Percentiles rank a stretch among this genome's conserved stretches.
phyloP scores from a whole-genome alignment of 2,329 filamentous ascomycete species.

The Nothophaeocryptopus gaeumannii region DNA sequence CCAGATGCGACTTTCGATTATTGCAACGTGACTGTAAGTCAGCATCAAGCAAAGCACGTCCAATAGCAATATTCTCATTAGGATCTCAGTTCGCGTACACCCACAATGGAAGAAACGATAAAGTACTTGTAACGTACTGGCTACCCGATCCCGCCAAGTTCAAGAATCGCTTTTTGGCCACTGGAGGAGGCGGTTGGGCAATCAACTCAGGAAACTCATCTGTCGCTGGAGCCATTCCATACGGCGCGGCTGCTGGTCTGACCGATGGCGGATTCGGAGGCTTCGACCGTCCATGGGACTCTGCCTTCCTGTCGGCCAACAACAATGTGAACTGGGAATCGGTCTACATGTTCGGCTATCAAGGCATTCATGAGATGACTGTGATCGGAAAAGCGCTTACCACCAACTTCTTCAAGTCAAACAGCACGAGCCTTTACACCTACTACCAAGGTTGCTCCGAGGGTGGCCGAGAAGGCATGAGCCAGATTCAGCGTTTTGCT shows the following conservation, averaged over 20 bases:
- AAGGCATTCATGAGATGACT: constrained; percentile 53
- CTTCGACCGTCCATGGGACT: constrained; percentile 40
- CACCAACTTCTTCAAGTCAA: constrained; percentile 37
- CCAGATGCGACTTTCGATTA: constrained; percentile 38
- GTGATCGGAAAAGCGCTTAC: constrained; percentile 47
- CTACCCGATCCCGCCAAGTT: constrained; percentile 45
- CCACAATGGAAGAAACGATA: constrained; percentile 39
- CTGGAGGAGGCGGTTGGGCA: constrained; percentile 47
- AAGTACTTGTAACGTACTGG: constrained; percentile 42
- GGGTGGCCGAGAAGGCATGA: constrained; percentile 50
- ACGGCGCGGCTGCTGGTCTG: constrained; percentile 48
- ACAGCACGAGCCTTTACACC: constrained; percentile 38
- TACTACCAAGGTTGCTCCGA: constrained; percentile 58
- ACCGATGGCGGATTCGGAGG: constrained; percentile 53
- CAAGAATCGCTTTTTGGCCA: constrained; percentile 46
- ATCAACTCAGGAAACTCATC: constrained; percentile 40
- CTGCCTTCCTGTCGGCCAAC: constrained; percentile 37
- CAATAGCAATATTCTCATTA: no score
- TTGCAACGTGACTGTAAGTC: constrained; percentile 28
- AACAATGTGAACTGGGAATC: constrained; percentile 53
- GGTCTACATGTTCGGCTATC: constrained; percentile 52
- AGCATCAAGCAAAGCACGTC: no score
- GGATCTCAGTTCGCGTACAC: constrained; percentile 40
- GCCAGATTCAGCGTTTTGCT: constrained; percentile 52
- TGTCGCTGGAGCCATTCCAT: constrained; percentile 43